A percentile compares a stretch with the other conserved stretches of the same genome.
Evolutionary conservation across 2,329 filamentous ascomycete species (phyloP).

Genomic region (Fusarium incarnatum): DNA sequence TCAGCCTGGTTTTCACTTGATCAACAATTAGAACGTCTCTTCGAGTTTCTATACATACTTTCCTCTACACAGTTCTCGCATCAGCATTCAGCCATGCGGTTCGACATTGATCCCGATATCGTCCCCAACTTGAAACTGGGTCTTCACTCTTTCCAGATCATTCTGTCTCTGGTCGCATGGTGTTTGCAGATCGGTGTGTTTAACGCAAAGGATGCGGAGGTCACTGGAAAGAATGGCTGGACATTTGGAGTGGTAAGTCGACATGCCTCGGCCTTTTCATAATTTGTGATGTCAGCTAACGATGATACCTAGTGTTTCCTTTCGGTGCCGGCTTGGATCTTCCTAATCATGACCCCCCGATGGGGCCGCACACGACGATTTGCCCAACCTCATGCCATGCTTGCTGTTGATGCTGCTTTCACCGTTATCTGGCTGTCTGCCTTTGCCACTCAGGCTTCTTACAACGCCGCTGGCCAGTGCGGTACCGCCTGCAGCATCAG

Average conservation of each 20-base stretch:
- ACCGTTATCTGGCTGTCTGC: slow-evolving; percentile 74
- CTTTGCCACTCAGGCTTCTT: slow-evolving; percentile 73
- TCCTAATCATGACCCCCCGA: slow-evolving; percentile 72
- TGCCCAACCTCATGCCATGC: slow-evolving; percentile 72
- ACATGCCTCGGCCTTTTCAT: background rate
- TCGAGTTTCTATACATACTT: background rate
- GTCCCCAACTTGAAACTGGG: slow-evolving; percentile 68
- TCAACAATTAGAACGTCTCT: background rate
- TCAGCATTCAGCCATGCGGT: slow-evolving; percentile 53
- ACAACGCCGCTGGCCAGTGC: slow-evolving; percentile 68
- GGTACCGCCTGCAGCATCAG: slow-evolving; percentile 68
- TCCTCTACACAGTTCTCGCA: background rate
- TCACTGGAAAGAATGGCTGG: slow-evolving; percentile 71
- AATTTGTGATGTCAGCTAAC: slow-evolving; percentile 10
- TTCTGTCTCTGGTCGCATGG: slow-evolving; percentile 67
- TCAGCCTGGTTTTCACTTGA: slow-evolving; percentile 10
- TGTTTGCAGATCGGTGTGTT: slow-evolving; percentile 71
- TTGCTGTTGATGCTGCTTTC: slow-evolving; percentile 67
- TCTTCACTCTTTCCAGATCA: slow-evolving; percentile 66
- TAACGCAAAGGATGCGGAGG: slow-evolving; percentile 57
- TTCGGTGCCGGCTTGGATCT: slow-evolving; percentile 72
- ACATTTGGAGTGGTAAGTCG: slow-evolving; percentile 70
- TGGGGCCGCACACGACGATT: slow-evolving; percentile 71
- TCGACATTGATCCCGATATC: slow-evolving; percentile 66
- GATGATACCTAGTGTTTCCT: slow-evolving; percentile 69